Base-by-base conservation (phyloP, 2,329 filamentous ascomycete genomes). In the Epichloe baconii region DNA sequence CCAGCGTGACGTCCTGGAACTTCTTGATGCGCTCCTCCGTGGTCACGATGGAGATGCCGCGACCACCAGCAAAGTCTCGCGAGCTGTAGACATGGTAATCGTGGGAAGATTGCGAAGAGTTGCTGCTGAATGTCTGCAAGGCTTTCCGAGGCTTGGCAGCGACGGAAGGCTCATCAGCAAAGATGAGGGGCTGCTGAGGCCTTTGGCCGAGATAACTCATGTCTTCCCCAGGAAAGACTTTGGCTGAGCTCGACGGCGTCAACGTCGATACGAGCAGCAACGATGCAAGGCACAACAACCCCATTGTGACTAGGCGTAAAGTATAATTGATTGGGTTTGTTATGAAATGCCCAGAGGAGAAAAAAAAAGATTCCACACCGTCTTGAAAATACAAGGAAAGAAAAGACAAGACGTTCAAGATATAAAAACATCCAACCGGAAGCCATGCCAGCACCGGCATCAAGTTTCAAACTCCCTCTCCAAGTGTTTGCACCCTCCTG, bases 21-120 rank as follows among this genome's bases (percentile, higher is more conserved):
- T 57, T 57, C n/a, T 47, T 54, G 3, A 66, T 67, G 47, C 68
- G 63, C 12, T 57, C 54, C 1, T 62, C 53, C 7, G 62, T 64
- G 44, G 67, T 71, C 35, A 73, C 47, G 48, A 72, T 55, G 21
- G 67, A 64, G 46, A 71, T 65, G 48, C 70, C 70, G 14, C 67
- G 59, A 34, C 62, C 63, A 15, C 58, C 55, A 40, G 66, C 69
- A 50, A 71, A 70, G 12, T 52, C 52, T 3, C 56, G 48, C 52
- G 63, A 62, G 15, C 64, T 56, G 55, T 65, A 72, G 52, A 68
- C 62, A 57, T 68, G 72, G 55, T 64, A 72, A 52, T 67, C 61
- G 57, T 68, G 71, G 55, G 35, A 43, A 8, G 46, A 6, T 15
- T 40, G 15, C n/a, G 45, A 38, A 21, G 36, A 23, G 21, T 47